These are phyloP conservation scores for Lactarius pseudohatsudake DNA, from an alignment of 768 basidiomycete genomes.

Conservation along the genomic window DNA sequence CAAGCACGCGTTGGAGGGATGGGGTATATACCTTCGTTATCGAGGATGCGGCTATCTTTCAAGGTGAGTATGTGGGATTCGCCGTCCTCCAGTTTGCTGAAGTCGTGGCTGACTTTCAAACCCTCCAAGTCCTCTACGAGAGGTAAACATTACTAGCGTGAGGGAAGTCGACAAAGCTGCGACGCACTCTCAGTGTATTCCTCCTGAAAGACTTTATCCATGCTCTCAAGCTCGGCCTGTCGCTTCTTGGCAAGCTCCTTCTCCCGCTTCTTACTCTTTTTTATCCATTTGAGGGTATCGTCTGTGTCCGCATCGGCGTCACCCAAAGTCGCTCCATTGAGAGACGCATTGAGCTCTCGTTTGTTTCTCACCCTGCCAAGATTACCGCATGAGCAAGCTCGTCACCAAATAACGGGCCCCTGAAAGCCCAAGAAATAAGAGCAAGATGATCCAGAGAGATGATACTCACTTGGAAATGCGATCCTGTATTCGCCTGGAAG, in stretches of 20 bases:
- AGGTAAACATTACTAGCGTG: constrained; percentile 15
- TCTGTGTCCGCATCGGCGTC: constrained; percentile 77
- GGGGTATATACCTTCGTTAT: constrained; percentile 72
- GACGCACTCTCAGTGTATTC: constrained; percentile 86
- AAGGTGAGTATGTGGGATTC: constrained; percentile 94
- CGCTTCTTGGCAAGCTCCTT: constrained; percentile 85
- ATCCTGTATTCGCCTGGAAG: constrained; percentile 63
- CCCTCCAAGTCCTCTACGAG: constrained; percentile 82
- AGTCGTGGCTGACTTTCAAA: constrained; percentile 94
- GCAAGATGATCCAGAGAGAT: constrained; percentile 26
- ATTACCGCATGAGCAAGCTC: constrained; percentile 42
- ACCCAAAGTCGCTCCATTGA: constrained; percentile 91
- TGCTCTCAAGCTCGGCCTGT: constrained; percentile 77
- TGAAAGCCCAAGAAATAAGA: constrained; percentile 37
- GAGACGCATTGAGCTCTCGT: constrained; percentile 86
- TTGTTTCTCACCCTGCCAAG: constrained; percentile 83
- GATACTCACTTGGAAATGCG: constrained; percentile 87
- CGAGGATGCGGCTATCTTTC: constrained; percentile 93
- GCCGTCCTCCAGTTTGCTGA: constrained; percentile 89
- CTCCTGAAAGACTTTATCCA: constrained; percentile 74
- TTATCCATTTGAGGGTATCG: constrained; percentile 87
- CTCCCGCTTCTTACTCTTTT: constrained; percentile 85
- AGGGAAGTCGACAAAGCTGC: constrained; percentile 6
- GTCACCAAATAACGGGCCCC: constrained; percentile 38
- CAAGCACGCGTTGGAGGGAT: constrained; percentile 6